These are phyloP conservation scores for Penicillium nordicum DNA, from an alignment of 2,329 filamentous ascomycete species.

Conservation along the genomic window DNA sequence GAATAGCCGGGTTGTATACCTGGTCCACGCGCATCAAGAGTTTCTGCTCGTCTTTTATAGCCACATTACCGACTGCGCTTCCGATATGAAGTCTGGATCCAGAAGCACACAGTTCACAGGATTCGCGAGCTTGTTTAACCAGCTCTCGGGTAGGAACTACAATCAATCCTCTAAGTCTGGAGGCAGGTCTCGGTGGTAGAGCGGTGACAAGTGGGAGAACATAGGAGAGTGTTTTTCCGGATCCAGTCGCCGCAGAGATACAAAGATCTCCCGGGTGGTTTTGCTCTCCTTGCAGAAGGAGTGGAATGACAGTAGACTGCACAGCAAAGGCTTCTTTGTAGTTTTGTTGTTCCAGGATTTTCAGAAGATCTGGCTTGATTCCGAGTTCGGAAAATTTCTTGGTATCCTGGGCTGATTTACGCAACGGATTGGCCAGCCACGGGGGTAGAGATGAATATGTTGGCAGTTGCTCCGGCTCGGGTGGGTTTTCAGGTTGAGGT, in stretches of 20 bases:
- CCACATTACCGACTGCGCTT: conserved; percentile 76
- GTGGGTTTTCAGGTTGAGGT: conserved; percentile 64
- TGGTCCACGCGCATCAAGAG: conserved; percentile 62
- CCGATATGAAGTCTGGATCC: conserved; percentile 74
- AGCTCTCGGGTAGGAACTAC: conserved; percentile 89
- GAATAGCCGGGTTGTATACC: conserved; percentile 63
- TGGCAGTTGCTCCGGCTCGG: conserved; percentile 56
- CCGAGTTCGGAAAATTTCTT: conserved; percentile 63
- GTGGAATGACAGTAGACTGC: conserved; percentile 74
- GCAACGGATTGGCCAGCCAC: conserved; percentile 77
- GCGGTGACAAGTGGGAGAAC: conserved; percentile 79
- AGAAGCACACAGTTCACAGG: conserved; percentile 69
- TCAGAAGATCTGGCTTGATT: conserved; percentile 58
- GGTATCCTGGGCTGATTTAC: conserved; percentile 59
- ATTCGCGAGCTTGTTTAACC: conserved; percentile 77
- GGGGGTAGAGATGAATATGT: conserved; percentile 74
- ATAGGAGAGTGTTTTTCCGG: conserved; percentile 92
- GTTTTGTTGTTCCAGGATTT: conserved; percentile 63
- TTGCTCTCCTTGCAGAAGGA: conserved; percentile 65
- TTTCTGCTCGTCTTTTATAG: conserved; percentile 63
- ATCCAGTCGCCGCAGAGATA: conserved; percentile 89
- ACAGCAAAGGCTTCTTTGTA: conserved; percentile 73
- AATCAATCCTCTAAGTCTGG: conserved; percentile 71
- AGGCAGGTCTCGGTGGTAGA: conserved; percentile 62
- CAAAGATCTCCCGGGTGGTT: conserved; percentile 72